Evolutionary conservation across 2,329 filamentous ascomycete species (phyloP), one percentile per base, ranked within the genome.

Genomic region (Bretziella fagacearum): DNA sequence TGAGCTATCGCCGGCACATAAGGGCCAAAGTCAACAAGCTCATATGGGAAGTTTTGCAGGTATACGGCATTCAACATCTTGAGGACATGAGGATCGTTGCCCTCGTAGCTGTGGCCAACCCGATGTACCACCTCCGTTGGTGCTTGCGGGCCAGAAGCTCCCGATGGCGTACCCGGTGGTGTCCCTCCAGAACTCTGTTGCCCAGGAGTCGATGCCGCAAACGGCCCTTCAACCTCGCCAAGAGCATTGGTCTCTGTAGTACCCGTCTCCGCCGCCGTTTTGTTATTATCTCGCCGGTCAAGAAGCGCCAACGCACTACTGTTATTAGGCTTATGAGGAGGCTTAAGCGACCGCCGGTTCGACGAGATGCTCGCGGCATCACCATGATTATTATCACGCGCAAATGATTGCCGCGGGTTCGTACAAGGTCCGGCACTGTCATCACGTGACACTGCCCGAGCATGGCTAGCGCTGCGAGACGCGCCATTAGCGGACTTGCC

Each of bases 51-150:
- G 53, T 79, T 79, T 51, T 81, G 74, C 22, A 77, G 69, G 57
- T 89, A 95, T 65, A 96, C 86, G 4, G 81, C 77, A 58, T 95
- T 84, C 3, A 98, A 62, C 72, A 81, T 79, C 56, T 71, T 72
- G 41, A 81, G 64, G 46, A 82, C 74, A 55, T 65, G 76, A 3
- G 79, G 77, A 51, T 82, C 77, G 49, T 82, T 86, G 1, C 91
- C 91, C 37, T 76, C 72, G 58, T 98, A 96, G 2, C 82, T 85
- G 62, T 96, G 89, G 33, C 77, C 79, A 2, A 54, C 49, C 22
- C 26, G 20, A 13, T 11, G 13, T 2, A 17, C 2, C n/a, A 17
- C 39, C n/a, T 41, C 36, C 6, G 15, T 20, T 6, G 33, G n/a
- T 10, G 15, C 32, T 36, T 39, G 32, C 11, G 18, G n/a, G 3